Base-by-base conservation (phyloP, 75 land plant species). In the Adiantum capillusveneris region DNA sequence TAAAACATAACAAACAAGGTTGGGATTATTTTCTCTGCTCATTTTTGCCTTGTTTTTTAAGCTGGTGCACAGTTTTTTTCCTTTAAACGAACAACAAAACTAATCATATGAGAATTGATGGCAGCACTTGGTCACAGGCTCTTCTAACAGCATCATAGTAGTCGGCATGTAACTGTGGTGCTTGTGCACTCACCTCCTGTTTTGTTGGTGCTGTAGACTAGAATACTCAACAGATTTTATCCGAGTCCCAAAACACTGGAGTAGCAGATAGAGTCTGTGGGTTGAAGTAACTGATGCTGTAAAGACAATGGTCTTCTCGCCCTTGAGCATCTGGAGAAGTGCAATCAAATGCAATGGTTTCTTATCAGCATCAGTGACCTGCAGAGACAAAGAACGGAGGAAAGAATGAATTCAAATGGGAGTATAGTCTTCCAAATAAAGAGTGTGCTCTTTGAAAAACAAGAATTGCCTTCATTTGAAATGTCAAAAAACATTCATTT, bases 201-300 rank as follows among this genome's bases (percentile, higher is more conserved):
- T 43, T 27, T 76, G 66, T 65, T 88, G 90, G 31, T 67, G 86
- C 53, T 82, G 86, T 63, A 72, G 62, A 17, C 94, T 65, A n/a
- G 97, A 91, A 75, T 88, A 88, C 74, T 91, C 94, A 25, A 70
- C 59, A 31, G 80, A 71, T 57, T 69, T 75, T 31, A 77, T 44
- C 51, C 79, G 56, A 7, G 67, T 79, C 28, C 74, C 81, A 64
- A 85, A 80, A 61, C 56, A 75, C 19, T 80, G 85, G 48, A 92
- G 52, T 26, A 88, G 67, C 1, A 78, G 61, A 58, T 64, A 77
- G 0, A 88, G 72, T 13, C 83, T 76, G 58, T 82, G 90, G 41
- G 95, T 85, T 28, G 81, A 77, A 48, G 71, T 73, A 20, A 84
- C 78, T 43, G 97, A 92, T 36, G 97, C 86, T 20, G 95, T 92